phyloP scores from a whole-genome alignment of 495 filamentous ascomycete species.

The Aspergillus saccharolyticus region DNA sequence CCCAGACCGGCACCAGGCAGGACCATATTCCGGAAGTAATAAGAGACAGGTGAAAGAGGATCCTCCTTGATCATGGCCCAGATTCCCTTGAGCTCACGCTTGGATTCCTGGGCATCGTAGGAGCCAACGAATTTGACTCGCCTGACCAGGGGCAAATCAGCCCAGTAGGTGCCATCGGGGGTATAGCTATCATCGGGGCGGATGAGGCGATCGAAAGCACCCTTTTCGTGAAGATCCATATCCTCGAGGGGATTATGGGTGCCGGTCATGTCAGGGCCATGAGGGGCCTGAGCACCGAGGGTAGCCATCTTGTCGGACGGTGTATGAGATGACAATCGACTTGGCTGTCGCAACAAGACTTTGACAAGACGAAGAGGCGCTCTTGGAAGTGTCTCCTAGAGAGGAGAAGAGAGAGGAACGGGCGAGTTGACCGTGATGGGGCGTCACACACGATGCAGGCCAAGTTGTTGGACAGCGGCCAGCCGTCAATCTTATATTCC shows the following conservation, averaged over 20 bases:
- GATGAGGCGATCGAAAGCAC: conserved; percentile 68
- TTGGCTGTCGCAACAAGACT: conserved; percentile 14
- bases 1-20: conserved; percentile 83
- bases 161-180: conserved; percentile 80
- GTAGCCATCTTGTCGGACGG: conserved; percentile 38
- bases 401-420: conserved; percentile 1
- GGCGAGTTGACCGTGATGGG: conserved; percentile 14
- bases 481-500: conserved; percentile 21
- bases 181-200: conserved; percentile 81
- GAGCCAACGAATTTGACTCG: conserved; percentile 66
- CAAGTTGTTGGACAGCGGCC: conserved; percentile 20
- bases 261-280: conserved; percentile 51
- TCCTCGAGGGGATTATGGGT: conserved; percentile 47
- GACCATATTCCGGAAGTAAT: conserved; percentile 82
- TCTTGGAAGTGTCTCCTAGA: conserved; percentile 4
- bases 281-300: conserved; percentile 50
- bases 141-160: conserved; percentile 64
- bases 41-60: conserved; percentile 71
- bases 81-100: conserved; percentile 58
- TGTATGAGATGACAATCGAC: background rate
- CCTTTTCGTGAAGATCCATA: conserved; percentile 59
- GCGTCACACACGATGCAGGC: conserved; percentile 21
- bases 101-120: conserved; percentile 60
- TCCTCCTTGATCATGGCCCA: conserved; percentile 75
- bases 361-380: conserved; percentile 6